phyloP scores from a whole-genome alignment of 257 asterid species.

The Solanum corneliomulleri region DNA sequence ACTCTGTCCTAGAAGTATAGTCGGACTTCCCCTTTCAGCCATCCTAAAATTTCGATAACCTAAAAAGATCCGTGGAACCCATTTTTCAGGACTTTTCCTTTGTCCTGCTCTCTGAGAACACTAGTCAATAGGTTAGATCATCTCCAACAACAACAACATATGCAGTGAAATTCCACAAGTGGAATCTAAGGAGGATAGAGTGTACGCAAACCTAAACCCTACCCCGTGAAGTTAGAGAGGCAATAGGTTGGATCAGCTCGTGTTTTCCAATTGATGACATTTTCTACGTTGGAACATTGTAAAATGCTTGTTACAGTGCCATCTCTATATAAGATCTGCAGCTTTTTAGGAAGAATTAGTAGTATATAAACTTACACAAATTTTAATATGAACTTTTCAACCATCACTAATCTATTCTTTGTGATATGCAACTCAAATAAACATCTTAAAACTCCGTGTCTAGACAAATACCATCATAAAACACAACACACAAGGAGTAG shows the following conservation, averaged over 20 bases:
- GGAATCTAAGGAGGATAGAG: not conserved
- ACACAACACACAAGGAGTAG: not conserved
- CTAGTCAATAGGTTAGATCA: not conserved
- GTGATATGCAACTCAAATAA: not conserved
- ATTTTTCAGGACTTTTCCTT: not conserved
- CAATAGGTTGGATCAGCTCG: not conserved
- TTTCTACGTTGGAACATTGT: not conserved
- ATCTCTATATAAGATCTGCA: not conserved
- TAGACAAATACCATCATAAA: not conserved
- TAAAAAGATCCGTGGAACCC: not conserved
- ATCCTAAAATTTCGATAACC: not conserved
- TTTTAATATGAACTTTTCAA: not conserved
- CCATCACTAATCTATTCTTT: not conserved
- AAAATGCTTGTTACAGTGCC: not conserved
- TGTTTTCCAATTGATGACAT: not conserved
- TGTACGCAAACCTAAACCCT: not conserved
- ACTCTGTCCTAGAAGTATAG: not conserved
- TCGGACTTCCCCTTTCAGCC: not conserved
- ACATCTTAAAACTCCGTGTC: not conserved
- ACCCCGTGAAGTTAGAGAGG: not conserved
- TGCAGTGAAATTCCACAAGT: not conserved
- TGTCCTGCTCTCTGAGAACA: not conserved
- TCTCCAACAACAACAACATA: not conserved
- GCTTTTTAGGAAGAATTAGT: not conserved
- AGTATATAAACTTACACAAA: not conserved